Conservation (phyloP, 1,139 yeast genomes). For the Yamadazyma aaseri region DNA sequence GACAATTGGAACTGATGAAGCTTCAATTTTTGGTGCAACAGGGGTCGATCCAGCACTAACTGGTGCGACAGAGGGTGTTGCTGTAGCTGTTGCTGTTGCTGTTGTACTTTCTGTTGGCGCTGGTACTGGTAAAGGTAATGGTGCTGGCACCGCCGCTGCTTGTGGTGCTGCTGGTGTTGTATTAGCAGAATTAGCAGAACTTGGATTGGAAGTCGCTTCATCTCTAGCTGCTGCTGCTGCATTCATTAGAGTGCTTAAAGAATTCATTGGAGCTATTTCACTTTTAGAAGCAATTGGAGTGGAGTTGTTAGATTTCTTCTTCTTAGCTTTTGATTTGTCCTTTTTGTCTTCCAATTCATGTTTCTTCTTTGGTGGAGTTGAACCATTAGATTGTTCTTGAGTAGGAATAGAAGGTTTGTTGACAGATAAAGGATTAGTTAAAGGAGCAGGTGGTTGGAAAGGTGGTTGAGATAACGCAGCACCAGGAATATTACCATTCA, state of each 20-base stretch:
- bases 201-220: conserved; percentile 8
- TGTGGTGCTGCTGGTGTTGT: conserved; percentile 10
- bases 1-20: conserved; percentile 6
- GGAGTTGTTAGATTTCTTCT: conserved; percentile 20
- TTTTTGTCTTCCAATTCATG: conserved; percentile 41
- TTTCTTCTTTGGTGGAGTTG: conserved; percentile 17
- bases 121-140: conserved; percentile 4
- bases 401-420: background rate
- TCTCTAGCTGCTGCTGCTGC: conserved; percentile 24
- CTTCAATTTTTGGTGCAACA: conserved; percentile 3
- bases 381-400: background rate
- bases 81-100: conserved; percentile 8
- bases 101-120: conserved; percentile 6
- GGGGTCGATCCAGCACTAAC: conserved; percentile 2
- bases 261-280: conserved; percentile 15
- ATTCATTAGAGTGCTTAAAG: conserved; percentile 30
- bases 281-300: conserved; percentile 16
- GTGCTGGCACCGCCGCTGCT: conserved; percentile 7
- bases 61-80: conserved; percentile 7
- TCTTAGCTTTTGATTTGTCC: conserved; percentile 18
- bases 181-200: conserved; percentile 5
- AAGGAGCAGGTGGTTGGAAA: conserved; percentile 12
- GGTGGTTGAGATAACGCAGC: conserved; percentile 14
- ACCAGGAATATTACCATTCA: conserved; percentile 1
- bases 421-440: conserved; percentile 4